These are phyloP conservation scores for Mitragyna speciosa DNA, from an alignment of 257 asterid species.

Conservation along the genomic window DNA sequence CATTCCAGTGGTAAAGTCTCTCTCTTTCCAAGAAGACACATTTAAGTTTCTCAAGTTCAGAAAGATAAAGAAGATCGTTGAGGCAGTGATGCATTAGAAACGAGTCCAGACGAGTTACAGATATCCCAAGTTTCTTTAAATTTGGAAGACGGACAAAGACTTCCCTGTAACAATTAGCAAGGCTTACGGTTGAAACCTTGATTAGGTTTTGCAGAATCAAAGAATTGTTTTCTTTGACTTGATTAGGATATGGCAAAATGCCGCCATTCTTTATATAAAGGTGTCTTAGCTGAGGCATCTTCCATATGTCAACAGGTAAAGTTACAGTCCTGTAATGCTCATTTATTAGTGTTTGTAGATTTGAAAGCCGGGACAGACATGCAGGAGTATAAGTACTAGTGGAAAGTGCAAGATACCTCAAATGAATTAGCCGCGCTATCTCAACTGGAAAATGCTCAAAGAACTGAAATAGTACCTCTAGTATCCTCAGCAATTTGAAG, in stretches of 20 bases:
- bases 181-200: slow-evolving; percentile 26
- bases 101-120: slow-evolving; percentile 8
- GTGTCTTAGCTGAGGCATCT: slow-evolving; percentile 31
- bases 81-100: slow-evolving; percentile 1
- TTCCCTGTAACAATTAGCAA: slow-evolving; percentile 21
- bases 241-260: background rate
- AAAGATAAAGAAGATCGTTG: slow-evolving; percentile 18
- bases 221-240: slow-evolving; percentile 6
- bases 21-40: slow-evolving; percentile 12
- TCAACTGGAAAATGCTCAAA: slow-evolving; percentile 26
- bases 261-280: slow-evolving; percentile 21
- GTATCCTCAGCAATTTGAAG: slow-evolving; percentile 36
- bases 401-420: slow-evolving; percentile 33
- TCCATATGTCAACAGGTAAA: slow-evolving; percentile 29
- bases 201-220: slow-evolving; percentile 15
- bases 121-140: slow-evolving; percentile 29
- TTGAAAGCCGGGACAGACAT: slow-evolving; percentile 30
- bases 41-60: slow-evolving; percentile 28
- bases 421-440: slow-evolving; percentile 24
- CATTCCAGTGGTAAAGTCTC: slow-evolving; percentile 15
- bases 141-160: slow-evolving; percentile 21
- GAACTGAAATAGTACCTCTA: slow-evolving; percentile 20
- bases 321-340: slow-evolving; percentile 11
- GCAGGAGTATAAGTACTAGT: slow-evolving; percentile 22
- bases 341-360: slow-evolving; percentile 32